Evolutionary conservation across 192 early-diverging fungal species (phyloP), one percentile per base, ranked within the genome.

Genomic region (Coemansia umbellata): DNA sequence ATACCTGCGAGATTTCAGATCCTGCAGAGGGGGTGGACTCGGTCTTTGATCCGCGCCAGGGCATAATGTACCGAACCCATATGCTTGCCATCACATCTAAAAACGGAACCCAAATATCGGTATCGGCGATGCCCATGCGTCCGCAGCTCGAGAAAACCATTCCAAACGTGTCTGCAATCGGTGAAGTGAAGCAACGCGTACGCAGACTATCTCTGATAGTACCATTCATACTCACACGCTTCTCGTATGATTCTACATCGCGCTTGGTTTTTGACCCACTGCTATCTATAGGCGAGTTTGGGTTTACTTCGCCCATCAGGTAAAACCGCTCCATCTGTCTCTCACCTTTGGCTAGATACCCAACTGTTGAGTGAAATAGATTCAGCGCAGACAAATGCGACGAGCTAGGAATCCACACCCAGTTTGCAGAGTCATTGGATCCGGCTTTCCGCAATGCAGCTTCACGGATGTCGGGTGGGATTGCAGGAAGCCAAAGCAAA

Each of bases 1-100:
- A 75, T 10, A 60, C 40, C 17, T 52, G 47, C 47, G 69, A 58
- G 11, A 69, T 52, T 8, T 58, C 67, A 3, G 41, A 17, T 31
- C 26, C 33, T 5, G 37, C 37, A 10, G 11, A 28, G n/a, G 31
- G 30, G 15, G 17, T 39, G 0, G 39, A n/a, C 9, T 59, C 53
- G 1, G 37, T 37, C 22, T 23, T 33, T 27, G 63, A 45, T 1
- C 58, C 47, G 3, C 63, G 58, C 70, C 70, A 74, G 15, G 70
- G 70, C 70, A 74, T 61, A 8, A 52, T 48, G 32, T 66, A 74
- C 21, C 70, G 53, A 24, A 62, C 43, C 70, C 70, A 74, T 3
- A 66, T 54, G 7, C 54, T 56, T 19, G 51, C 63, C 5, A 56
- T 55, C 24, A 37, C 45, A 26, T 59, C 55, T n/a, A 74, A 19